Conservation (phyloP, 2,329 filamentous ascomycete species). For the Exophiala phaeomuriformis region DNA sequence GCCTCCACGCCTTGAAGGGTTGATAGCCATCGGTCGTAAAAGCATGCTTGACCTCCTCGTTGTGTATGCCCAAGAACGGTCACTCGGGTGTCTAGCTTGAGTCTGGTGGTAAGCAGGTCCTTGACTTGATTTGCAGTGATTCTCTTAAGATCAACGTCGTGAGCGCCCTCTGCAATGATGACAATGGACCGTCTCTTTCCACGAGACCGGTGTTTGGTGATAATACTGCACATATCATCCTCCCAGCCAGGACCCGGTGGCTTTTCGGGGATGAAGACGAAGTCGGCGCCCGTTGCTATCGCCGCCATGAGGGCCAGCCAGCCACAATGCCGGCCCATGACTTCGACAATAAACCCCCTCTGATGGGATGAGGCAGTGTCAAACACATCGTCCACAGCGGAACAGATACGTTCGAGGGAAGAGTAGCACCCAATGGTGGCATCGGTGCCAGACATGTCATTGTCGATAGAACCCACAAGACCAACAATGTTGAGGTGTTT, state of each 20-base stretch:
- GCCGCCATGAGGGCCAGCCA: conserved; percentile 96
- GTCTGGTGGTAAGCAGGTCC: conserved; percentile 71
- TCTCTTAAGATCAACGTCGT: conserved; percentile 74
- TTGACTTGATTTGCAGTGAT: conserved; percentile 78
- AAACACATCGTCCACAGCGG: conserved; percentile 86
- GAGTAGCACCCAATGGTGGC: conserved; percentile 97
- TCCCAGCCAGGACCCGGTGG: conserved; percentile 83
- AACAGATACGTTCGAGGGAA: conserved; percentile 83
- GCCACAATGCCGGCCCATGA: conserved; percentile 97
- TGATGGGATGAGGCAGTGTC: conserved; percentile 96
- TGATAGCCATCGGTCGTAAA: conserved; percentile 87
- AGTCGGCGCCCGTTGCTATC: conserved; percentile 90
- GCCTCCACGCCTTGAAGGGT: conserved; percentile 93
- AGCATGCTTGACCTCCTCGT: conserved; percentile 82
- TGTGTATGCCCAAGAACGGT: conserved; percentile 97
- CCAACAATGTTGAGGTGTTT: conserved; percentile 91
- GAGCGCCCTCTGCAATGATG: conserved; percentile 91
- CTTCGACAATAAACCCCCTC: conserved; percentile 92
- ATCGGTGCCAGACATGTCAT: conserved; percentile 94
- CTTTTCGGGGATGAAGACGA: conserved; percentile 93
- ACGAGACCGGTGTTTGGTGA: conserved; percentile 70
- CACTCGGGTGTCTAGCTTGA: conserved; percentile 83
- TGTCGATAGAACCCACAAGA: conserved; percentile 94
- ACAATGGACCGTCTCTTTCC: conserved; percentile 98
- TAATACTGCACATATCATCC: conserved; percentile 73